Conservation (phyloP, 352 stramenopile genomes). For the Phytophthora chlamydospora region DNA sequence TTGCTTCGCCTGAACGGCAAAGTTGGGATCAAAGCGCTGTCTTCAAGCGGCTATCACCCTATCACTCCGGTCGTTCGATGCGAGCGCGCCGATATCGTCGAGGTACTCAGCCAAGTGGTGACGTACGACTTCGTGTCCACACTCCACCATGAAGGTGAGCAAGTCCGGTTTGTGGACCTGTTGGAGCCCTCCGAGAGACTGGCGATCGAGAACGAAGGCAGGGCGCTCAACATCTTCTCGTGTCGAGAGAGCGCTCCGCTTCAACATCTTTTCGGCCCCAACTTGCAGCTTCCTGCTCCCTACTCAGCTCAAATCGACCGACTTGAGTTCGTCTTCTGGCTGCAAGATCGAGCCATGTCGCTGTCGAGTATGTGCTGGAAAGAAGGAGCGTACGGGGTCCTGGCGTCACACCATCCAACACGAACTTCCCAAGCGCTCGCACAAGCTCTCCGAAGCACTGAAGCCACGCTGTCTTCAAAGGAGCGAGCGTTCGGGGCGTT, state of each 20-base stretch:
- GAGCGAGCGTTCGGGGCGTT: slow-evolving; percentile 40
- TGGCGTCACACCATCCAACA: slow-evolving; percentile 37
- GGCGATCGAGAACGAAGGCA: slow-evolving; percentile 29
- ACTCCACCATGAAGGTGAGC: neutral
- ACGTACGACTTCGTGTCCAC: slow-evolving; percentile 34
- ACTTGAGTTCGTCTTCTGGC: slow-evolving; percentile 41
- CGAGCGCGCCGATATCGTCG: slow-evolving; percentile 15
- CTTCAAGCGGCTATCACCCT: slow-evolving; percentile 49
- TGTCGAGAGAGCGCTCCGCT: slow-evolving; percentile 28
- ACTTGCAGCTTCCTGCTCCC: neutral
- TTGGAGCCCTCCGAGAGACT: slow-evolving; percentile 26
- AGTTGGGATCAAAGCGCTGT: slow-evolving; percentile 41
- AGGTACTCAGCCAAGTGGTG: slow-evolving; percentile 15
- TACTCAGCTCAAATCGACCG: slow-evolving; percentile 27
- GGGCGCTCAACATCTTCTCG: slow-evolving; percentile 42
- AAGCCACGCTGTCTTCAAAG: slow-evolving; percentile 12
- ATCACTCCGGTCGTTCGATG: slow-evolving; percentile 54
- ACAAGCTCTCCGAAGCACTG: slow-evolving; percentile 15
- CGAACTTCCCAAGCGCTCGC: slow-evolving; percentile 25
- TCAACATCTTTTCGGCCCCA: slow-evolving; percentile 12
- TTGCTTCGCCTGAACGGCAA: slow-evolving; percentile 47
- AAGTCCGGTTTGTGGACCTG: slow-evolving; percentile 31
- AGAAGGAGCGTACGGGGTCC: slow-evolving; percentile 42
- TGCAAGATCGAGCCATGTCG: slow-evolving; percentile 22
- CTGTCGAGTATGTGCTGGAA: slow-evolving; percentile 40